These are phyloP conservation scores for Phlyctochytrium bullatum DNA, from an alignment of 192 early-diverging fungal species.

Conservation along the genomic window DNA sequence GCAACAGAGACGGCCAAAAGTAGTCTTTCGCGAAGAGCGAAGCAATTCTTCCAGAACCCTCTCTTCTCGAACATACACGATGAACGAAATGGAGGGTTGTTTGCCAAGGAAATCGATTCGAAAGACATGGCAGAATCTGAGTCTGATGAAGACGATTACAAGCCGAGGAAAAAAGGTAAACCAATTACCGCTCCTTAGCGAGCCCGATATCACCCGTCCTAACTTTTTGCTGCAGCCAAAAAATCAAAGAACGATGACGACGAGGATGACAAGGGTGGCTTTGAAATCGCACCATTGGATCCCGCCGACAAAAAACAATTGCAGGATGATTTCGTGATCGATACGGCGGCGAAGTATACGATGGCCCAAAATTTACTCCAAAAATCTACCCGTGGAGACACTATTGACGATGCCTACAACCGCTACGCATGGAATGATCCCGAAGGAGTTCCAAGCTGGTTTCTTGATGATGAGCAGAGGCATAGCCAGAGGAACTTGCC, in stretches of 20 bases:
- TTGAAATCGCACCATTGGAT: constrained; percentile 36
- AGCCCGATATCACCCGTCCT: no score
- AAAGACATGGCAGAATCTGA: not conserved
- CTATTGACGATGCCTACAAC: constrained; percentile 92
- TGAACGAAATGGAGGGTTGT: not conserved
- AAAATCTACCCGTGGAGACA: constrained; percentile 71
- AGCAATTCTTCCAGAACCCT: constrained; percentile 95
- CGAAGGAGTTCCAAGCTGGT: constrained; percentile 86
- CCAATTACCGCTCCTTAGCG: no score
- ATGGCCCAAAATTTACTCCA: constrained; percentile 81
- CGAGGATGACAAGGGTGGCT: constrained; percentile 2
- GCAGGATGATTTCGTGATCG: constrained; percentile 58
- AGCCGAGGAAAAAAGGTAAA: constrained; percentile 53
- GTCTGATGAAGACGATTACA: constrained; percentile 59
- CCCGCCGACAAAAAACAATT: constrained; percentile 28
- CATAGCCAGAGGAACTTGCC: constrained; percentile 89
- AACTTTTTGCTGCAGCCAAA: not conserved
- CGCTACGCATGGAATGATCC: constrained; percentile 86
- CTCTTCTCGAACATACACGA: constrained; percentile 57
- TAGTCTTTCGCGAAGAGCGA: constrained; percentile 74
- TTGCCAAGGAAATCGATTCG: not conserved
- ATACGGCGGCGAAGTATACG: constrained; percentile 90
- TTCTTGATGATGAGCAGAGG: constrained; percentile 84
- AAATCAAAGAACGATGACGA: not conserved
- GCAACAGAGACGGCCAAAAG: constrained; percentile 58